Conservation (phyloP, 345 rosid species). For the Punica granatum region DNA sequence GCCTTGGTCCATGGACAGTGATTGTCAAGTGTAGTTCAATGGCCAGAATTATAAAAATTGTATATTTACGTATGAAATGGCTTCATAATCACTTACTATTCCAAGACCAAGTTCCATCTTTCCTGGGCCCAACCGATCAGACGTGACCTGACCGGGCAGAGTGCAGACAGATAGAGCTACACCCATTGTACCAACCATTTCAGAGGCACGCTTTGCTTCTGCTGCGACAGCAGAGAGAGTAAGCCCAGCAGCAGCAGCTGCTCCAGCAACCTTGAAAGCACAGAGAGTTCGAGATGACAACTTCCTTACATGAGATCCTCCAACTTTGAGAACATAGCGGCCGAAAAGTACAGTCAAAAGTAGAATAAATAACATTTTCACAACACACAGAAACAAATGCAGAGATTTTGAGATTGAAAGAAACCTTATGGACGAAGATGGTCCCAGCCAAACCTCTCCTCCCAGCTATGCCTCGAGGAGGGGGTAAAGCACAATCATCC, state of each 20-base stretch:
- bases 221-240: conserved; percentile 66
- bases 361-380: neutral
- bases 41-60: neutral
- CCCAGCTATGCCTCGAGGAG: conserved; percentile 79
- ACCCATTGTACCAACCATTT: conserved; percentile 91
- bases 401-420: neutral
- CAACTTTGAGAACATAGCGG: neutral
- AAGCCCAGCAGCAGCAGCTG: conserved; percentile 88
- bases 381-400: neutral
- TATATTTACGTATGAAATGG: neutral
- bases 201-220: conserved; percentile 76
- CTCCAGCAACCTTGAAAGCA: conserved; percentile 71
- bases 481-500: conserved; percentile 96
- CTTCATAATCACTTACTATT: conserved; percentile 53
- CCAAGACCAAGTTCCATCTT: conserved; percentile 99
- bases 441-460: conserved; percentile 98
- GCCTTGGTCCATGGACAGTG: neutral
- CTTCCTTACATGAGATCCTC: neutral
- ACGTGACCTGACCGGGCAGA: conserved; percentile 79
- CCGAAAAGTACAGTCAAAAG: neutral
- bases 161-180: conserved; percentile 91
- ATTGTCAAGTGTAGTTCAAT: neutral
- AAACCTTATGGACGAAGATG: conserved; percentile 74
- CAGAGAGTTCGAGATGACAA: neutral
- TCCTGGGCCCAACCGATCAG: conserved; percentile 78